These are phyloP conservation scores for Cystobasidium ongulense DNA, from an alignment of 768 basidiomycete genomes.

Conservation along the genomic window DNA sequence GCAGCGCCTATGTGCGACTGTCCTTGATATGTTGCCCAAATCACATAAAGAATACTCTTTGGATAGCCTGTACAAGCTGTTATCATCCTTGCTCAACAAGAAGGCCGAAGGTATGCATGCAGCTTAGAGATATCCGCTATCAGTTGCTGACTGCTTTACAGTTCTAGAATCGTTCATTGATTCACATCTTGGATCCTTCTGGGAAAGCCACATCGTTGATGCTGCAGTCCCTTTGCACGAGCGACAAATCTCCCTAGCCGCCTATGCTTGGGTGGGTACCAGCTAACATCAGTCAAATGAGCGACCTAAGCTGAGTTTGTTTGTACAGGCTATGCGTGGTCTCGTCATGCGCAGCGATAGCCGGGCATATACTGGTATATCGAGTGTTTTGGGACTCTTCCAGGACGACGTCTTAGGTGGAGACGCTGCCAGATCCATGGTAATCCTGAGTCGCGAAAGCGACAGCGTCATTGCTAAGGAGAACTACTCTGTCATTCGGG, in stretches of 20 bases:
- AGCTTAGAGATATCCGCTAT: constrained; percentile 48
- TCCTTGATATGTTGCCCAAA: not conserved
- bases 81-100: constrained; percentile 51
- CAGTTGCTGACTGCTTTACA: constrained; percentile 31
- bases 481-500: constrained; percentile 71
- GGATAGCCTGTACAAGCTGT: not conserved
- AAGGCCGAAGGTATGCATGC: constrained; percentile 59
- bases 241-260: constrained; percentile 38
- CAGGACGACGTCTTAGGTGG: constrained; percentile 58
- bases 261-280: constrained; percentile 39
- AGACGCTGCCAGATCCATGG: constrained; percentile 69
- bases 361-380: constrained; percentile 53
- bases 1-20: not conserved
- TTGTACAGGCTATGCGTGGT: constrained; percentile 62
- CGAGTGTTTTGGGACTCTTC: constrained; percentile 63
- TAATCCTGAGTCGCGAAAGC: constrained; percentile 54
- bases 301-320: not conserved
- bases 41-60: not conserved
- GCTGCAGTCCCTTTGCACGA: not conserved
- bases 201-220: not conserved
- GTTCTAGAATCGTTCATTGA: constrained; percentile 24
- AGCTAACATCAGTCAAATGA: not conserved
- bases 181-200: not conserved
- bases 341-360: constrained; percentile 68
- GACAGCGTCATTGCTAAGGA: constrained; percentile 65